Evolutionary conservation across 2,329 filamentous ascomycete genomes (phyloP).

Genomic region (Tolypocladium inflatum): DNA sequence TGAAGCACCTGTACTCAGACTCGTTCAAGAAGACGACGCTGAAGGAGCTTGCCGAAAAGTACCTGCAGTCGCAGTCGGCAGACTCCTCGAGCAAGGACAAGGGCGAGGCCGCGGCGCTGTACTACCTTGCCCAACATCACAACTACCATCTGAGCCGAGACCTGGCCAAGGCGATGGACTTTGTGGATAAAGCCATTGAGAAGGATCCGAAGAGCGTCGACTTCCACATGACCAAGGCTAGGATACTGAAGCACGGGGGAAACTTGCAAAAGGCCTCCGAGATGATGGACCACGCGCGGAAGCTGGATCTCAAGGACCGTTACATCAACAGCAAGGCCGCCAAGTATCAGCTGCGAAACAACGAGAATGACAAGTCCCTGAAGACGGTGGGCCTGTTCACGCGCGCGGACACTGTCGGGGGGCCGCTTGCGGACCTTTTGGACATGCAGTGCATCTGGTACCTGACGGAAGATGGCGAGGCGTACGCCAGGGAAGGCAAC

Average conservation of each 20-base stretch:
- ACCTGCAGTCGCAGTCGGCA: constrained; percentile 51
- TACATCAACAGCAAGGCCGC: constrained; percentile 98
- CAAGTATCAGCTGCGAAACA: constrained; percentile 90
- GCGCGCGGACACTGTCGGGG: constrained; percentile 77
- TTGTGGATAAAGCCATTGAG: constrained; percentile 75
- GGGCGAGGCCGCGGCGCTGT: constrained; percentile 73
- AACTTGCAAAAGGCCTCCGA: constrained; percentile 72
- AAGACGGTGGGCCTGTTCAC: constrained; percentile 93
- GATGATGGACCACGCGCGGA: constrained; percentile 78
- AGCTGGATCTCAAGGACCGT: constrained; percentile 79
- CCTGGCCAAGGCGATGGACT: constrained; percentile 69
- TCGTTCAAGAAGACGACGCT: constrained; percentile 68
- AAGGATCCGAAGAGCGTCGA: constrained; percentile 75
- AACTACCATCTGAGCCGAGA: constrained; percentile 85
- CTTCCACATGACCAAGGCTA: constrained; percentile 89
- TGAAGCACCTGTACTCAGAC: constrained; percentile 86
- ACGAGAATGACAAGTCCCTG: constrained; percentile 78
- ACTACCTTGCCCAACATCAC: constrained; percentile 95
- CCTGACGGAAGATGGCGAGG: constrained; percentile 87
- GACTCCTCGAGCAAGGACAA: constrained; percentile 37
- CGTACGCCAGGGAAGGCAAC: constrained; percentile 74
- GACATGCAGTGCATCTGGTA: constrained; percentile 99
- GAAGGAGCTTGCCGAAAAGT: constrained; percentile 67
- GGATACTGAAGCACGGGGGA: constrained; percentile 87
- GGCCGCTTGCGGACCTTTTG: constrained; percentile 79